phyloP scores from a whole-genome alignment of 345 rosid species.

The Gynandropsis gynandra region DNA sequence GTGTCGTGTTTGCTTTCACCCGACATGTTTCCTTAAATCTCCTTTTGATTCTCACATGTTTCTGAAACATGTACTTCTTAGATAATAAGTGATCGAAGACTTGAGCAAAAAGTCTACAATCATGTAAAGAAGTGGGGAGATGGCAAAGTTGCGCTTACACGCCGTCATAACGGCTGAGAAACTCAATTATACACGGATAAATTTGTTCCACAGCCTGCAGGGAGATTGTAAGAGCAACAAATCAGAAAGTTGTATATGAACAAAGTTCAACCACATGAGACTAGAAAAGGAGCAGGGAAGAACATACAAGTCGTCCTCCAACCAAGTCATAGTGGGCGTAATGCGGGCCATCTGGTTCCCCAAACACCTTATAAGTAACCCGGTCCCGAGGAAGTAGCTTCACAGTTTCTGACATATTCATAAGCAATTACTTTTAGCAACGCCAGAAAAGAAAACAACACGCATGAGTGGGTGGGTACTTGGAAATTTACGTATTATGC shows the following conservation, averaged over 20 bases:
- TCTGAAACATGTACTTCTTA: too few species aligned
- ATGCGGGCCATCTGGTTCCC: constrained; percentile 58
- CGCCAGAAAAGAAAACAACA: not conserved
- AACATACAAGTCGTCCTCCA: constrained; percentile 49
- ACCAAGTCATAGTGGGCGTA: constrained; percentile 34
- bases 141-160: not conserved
- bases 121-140: too few species aligned
- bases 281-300: not conserved
- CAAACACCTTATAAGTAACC: constrained; percentile 56
- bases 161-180: constrained; percentile 39
- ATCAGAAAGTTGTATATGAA: constrained; percentile 9
- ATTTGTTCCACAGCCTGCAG: constrained; percentile 66
- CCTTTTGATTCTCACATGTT: too few species aligned
- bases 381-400: constrained; percentile 55
- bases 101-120: too few species aligned
- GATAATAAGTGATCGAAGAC: too few species aligned
- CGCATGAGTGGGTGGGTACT: constrained; percentile 9
- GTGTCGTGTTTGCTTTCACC: too few species aligned
- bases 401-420: constrained; percentile 52
- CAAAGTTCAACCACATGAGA: constrained; percentile 15
- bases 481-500: not conserved
- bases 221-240: constrained; percentile 6
- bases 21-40: too few species aligned
- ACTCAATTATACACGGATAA: constrained; percentile 54
- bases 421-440: constrained; percentile 9